Conservation (phyloP, 2,329 filamentous ascomycete species). For the Blastomyces parvus region DNA sequence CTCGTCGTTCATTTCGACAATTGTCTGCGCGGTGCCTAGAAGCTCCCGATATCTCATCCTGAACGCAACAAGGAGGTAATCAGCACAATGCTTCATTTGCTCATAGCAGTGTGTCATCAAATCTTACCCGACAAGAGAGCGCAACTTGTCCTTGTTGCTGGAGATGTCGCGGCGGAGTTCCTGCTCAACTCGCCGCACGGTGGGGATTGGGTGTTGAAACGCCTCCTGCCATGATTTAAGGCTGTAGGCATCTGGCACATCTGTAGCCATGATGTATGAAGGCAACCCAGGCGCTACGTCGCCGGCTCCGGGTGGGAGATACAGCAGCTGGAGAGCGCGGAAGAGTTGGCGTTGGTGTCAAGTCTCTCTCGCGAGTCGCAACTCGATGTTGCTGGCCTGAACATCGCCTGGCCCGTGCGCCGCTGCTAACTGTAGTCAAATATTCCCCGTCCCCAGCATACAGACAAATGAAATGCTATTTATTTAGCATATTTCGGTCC, state of each 20-base stretch:
- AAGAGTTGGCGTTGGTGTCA: background rate
- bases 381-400: too few relatives aligned
- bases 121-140: constrained; percentile 55
- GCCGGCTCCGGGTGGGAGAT: background rate
- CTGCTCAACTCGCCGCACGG: constrained; percentile 53
- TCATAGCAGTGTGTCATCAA: background rate
- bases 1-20: constrained; percentile 75
- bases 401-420: too few relatives aligned
- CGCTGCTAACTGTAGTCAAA: too few relatives aligned
- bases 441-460: too few relatives aligned
- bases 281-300: background rate
- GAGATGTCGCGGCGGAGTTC: constrained; percentile 54
- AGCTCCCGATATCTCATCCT: constrained; percentile 73
- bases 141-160: constrained; percentile 56
- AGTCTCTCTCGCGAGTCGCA: background rate
- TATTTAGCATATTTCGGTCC: too few relatives aligned
- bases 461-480: too few relatives aligned
- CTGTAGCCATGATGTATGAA: constrained; percentile 39
- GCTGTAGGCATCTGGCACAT: constrained; percentile 47
- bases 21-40: constrained; percentile 85
- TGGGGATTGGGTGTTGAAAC: constrained; percentile 55
- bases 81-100: constrained; percentile 1
- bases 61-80: constrained; percentile 9
- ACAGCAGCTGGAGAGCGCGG: background rate
- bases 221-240: constrained; percentile 58